Conservation (phyloP, 495 filamentous ascomycete species). For the Neurospora sp. region DNA sequence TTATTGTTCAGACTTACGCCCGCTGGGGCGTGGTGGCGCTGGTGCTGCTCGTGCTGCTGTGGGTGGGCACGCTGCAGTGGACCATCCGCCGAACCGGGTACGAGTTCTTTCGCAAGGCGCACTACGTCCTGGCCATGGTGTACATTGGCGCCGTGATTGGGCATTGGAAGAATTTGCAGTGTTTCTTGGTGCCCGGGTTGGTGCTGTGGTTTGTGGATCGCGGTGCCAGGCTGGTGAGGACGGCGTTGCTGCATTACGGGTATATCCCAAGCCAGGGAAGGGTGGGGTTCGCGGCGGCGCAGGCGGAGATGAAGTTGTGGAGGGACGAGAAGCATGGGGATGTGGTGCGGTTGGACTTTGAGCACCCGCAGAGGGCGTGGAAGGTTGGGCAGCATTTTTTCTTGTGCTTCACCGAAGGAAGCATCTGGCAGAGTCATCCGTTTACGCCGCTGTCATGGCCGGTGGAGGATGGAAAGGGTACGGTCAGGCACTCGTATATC, state of each 20-base stretch:
- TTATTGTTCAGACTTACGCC: constrained; percentile 47
- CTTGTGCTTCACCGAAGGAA: constrained; percentile 48
- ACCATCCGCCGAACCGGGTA: constrained; percentile 50
- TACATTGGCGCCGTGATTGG: constrained; percentile 61
- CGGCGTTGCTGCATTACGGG: constrained; percentile 43
- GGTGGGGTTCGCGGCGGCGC: constrained; percentile 38
- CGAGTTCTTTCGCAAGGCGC: constrained; percentile 55
- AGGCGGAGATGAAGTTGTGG: constrained; percentile 40
- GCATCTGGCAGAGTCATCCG: constrained; percentile 58
- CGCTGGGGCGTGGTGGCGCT: constrained; percentile 57
- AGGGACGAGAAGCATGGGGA: constrained; percentile 40
- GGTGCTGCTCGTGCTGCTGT: constrained; percentile 45
- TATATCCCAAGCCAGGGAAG: constrained; percentile 21
- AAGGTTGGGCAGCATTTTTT: constrained; percentile 57
- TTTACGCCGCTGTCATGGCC: constrained; percentile 52
- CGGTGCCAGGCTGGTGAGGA: constrained; percentile 37
- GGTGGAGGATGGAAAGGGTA: constrained; percentile 9
- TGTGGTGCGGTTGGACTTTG: constrained; percentile 47
- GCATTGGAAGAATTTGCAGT: constrained; percentile 52
- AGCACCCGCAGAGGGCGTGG: constrained; percentile 47
- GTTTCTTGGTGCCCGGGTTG: constrained; percentile 52
- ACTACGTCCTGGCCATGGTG: constrained; percentile 53
- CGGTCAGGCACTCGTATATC: constrained; percentile 50
- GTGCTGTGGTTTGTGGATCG: constrained; percentile 49
- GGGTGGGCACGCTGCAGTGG: constrained; percentile 42